Evolutionary conservation across 2,329 filamentous ascomycete genomes (phyloP).

Genomic region (Penicillium frequentans): DNA sequence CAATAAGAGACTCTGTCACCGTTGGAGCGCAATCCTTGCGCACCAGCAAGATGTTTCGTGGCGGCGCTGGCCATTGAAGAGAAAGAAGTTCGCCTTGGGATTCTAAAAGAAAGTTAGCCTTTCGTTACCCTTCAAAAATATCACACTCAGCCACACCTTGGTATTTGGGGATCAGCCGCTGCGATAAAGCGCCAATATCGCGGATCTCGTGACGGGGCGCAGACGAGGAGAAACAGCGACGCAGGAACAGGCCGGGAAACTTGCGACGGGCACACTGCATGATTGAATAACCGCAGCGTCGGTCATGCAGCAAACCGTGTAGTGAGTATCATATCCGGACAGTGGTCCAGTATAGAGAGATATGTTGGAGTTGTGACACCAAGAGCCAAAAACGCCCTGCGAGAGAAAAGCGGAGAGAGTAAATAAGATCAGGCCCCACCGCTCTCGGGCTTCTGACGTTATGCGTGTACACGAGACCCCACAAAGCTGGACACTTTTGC

Average conservation of each 20-base stretch:
- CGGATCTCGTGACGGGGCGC: slow-evolving; percentile 43
- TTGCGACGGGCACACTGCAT: slow-evolving; percentile 24
- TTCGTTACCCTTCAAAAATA: neutral
- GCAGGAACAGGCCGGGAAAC: slow-evolving; percentile 7
- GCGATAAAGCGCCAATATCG: slow-evolving; percentile 44
- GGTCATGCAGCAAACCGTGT: neutral
- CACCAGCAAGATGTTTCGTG: slow-evolving; percentile 67
- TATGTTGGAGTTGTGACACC: neutral
- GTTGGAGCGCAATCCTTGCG: slow-evolving; percentile 62
- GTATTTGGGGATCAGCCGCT: slow-evolving; percentile 63
- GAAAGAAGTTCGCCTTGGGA: slow-evolving; percentile 62
- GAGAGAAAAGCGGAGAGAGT: slow-evolving; percentile 2
- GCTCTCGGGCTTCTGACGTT: slow-evolving; percentile 3
- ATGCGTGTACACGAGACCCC: neutral
- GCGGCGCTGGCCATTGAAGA: slow-evolving; percentile 67
- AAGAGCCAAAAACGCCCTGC: neutral
- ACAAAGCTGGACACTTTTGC: neutral
- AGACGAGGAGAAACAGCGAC: slow-evolving; percentile 46
- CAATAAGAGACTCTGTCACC: slow-evolving; percentile 57
- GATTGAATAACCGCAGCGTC: slow-evolving; percentile 2
- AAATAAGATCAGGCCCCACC: slow-evolving; percentile 1
- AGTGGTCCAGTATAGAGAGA: too few species aligned
- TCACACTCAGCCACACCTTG: slow-evolving; percentile 50
- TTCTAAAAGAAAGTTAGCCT: slow-evolving; percentile 41
- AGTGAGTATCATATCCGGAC: slow-evolving; percentile 1